These are phyloP conservation scores for Nicotiana attenuata DNA, from an alignment of 257 asterid species.

Conservation along the genomic window DNA sequence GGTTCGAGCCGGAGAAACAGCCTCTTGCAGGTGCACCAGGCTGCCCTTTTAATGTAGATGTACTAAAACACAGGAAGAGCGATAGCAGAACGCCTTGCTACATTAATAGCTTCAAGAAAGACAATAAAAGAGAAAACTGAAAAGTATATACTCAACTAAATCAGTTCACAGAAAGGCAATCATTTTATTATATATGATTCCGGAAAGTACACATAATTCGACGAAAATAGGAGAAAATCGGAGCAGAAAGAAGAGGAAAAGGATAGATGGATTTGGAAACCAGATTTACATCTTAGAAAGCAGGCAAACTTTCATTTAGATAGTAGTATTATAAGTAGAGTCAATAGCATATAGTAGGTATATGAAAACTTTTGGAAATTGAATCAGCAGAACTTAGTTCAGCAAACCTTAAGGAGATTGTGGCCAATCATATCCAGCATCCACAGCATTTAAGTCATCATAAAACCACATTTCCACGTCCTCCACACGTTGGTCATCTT, in stretches of 20 bases:
- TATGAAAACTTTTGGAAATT: neutral
- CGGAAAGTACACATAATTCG: neutral
- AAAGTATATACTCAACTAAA: neutral
- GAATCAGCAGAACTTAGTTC: neutral
- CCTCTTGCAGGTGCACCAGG: no score
- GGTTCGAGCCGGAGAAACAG: no score
- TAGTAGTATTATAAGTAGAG: conserved; percentile 8
- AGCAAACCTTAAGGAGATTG: conserved; percentile 35
- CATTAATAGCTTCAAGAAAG: no score
- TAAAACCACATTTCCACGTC: conserved; percentile 35
- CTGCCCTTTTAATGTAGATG: neutral
- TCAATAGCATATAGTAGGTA: neutral
- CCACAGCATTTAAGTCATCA: conserved; percentile 22
- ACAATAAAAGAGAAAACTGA: neutral
- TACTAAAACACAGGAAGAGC: neutral
- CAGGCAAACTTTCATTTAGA: neutral
- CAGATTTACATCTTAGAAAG: conserved; percentile 9
- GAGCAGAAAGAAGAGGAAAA: neutral
- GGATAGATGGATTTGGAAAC: neutral
- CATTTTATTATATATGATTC: conserved; percentile 4
- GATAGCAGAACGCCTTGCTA: neutral
- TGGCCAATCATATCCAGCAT: conserved; percentile 40
- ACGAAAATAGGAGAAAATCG: neutral
- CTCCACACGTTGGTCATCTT: conserved; percentile 15
- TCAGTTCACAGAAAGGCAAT: neutral